Conservation (phyloP, 768 basidiomycete species). For the Hortiboletus flavorubellus region DNA sequence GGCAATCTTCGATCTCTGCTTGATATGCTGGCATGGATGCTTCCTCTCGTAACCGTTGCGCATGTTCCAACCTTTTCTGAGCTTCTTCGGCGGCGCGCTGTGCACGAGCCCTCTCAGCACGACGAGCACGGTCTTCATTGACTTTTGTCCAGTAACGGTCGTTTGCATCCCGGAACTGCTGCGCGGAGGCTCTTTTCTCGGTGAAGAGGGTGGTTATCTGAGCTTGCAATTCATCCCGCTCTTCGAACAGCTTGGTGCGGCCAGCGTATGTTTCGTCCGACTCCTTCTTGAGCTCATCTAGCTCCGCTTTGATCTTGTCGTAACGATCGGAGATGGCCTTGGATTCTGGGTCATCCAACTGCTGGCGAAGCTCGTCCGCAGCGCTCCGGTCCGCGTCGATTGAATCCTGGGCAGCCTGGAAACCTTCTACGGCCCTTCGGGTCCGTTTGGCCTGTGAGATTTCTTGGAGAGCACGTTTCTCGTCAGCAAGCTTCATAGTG, state of each 20-base stretch:
- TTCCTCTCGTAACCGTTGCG: slow-evolving; percentile 82
- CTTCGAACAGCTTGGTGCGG: slow-evolving; percentile 80
- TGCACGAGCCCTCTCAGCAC: slow-evolving; percentile 70
- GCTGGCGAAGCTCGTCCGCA: slow-evolving; percentile 76
- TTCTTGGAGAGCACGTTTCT: slow-evolving; percentile 92
- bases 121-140: slow-evolving; percentile 83
- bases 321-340: slow-evolving; percentile 80
- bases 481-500: slow-evolving; percentile 86
- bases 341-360: slow-evolving; percentile 87
- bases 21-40: slow-evolving; percentile 89
- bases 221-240: slow-evolving; percentile 71
- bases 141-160: slow-evolving; percentile 82
- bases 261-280: slow-evolving; percentile 80
- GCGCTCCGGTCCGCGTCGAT: slow-evolving; percentile 76
- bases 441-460: slow-evolving; percentile 70
- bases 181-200: slow-evolving; percentile 71
- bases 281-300: slow-evolving; percentile 84
- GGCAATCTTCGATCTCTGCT: slow-evolving; percentile 93
- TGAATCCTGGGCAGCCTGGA: slow-evolving; percentile 72
- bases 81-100: slow-evolving; percentile 77
- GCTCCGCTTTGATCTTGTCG: slow-evolving; percentile 77
- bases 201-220: slow-evolving; percentile 68
- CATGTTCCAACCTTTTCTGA: slow-evolving; percentile 75
- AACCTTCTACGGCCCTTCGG: slow-evolving; percentile 74
- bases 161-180: slow-evolving; percentile 74